Percentiles rank a stretch among this genome's conserved stretches.
Conservation (phyloP, 129 eudicot genomes). For the Lonicera japonica region DNA sequence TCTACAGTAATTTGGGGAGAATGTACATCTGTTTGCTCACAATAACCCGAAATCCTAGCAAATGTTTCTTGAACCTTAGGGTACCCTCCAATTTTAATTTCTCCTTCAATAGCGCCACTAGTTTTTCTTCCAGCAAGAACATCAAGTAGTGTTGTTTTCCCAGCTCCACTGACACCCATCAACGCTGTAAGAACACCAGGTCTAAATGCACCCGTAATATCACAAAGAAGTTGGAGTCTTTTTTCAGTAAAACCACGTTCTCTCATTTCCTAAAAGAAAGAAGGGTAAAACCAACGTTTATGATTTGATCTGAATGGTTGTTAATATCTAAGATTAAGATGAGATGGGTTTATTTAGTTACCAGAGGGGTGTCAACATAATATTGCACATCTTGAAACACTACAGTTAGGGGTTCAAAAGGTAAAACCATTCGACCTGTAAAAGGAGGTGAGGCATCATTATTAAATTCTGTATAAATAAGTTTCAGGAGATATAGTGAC, state of each 20-base stretch:
- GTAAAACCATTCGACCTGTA: slow-evolving; percentile 49
- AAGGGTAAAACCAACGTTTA: background rate
- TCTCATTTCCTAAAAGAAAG: slow-evolving; percentile 44
- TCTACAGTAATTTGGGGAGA: slow-evolving; percentile 75
- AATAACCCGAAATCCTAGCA: slow-evolving; percentile 74
- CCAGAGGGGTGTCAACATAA: slow-evolving; percentile 50
- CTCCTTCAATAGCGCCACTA: slow-evolving; percentile 65
- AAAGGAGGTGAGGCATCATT: background rate
- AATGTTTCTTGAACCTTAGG: slow-evolving; percentile 74
- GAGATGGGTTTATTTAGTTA: slow-evolving; percentile 7
- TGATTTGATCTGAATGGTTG: slow-evolving; percentile 8
- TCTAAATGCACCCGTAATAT: slow-evolving; percentile 61
- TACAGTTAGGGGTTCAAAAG: slow-evolving; percentile 51
- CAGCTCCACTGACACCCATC: slow-evolving; percentile 94
- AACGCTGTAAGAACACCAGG: slow-evolving; percentile 89
- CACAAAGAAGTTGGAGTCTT: slow-evolving; percentile 56
- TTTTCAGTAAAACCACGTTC: slow-evolving; percentile 44
- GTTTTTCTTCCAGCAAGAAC: slow-evolving; percentile 91
- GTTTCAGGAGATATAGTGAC: too few relatives aligned
- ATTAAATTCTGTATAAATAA: too few relatives aligned
- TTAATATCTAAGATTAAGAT: background rate
- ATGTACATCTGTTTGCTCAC: slow-evolving; percentile 81
- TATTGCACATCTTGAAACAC: slow-evolving; percentile 51
- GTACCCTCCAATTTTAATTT: slow-evolving; percentile 56
- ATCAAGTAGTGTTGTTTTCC: slow-evolving; percentile 89